Evolutionary conservation across 208 protist species (phyloP).

Genomic region (Leishmania gerbilli): DNA sequence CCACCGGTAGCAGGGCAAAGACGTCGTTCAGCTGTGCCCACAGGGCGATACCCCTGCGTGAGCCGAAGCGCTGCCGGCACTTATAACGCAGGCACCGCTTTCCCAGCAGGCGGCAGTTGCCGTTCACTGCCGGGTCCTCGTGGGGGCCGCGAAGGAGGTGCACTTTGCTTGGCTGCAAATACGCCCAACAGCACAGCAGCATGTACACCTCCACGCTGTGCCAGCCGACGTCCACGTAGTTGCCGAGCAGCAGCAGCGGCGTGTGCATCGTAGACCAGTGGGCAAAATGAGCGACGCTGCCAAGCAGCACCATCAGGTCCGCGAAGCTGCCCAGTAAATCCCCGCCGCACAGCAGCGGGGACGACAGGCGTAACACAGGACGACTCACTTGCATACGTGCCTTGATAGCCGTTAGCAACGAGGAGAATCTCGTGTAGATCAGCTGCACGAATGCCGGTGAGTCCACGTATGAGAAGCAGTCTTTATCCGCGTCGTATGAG

Average conservation of each 20-base stretch:
- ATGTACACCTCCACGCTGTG: constrained; percentile 79
- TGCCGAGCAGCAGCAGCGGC: constrained; percentile 95
- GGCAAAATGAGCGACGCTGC: constrained; percentile 39
- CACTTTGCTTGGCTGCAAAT: constrained; percentile 63
- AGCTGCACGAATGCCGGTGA: constrained; percentile 4
- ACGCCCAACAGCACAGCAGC: constrained; percentile 71
- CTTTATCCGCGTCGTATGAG: constrained; percentile 19
- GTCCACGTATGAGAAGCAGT: constrained; percentile 20
- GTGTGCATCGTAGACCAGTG: constrained; percentile 53
- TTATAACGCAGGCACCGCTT: constrained; percentile 59
- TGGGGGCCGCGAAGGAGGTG: constrained; percentile 90
- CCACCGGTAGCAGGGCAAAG: constrained; percentile 76
- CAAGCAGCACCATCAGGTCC: constrained; percentile 56
- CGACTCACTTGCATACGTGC: constrained; percentile 6
- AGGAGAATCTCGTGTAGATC: constrained; percentile 18
- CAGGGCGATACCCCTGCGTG: constrained; percentile 48
- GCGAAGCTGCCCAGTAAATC: constrained; percentile 77
- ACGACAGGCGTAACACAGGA: constrained; percentile 41
- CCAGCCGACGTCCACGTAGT: constrained; percentile 96
- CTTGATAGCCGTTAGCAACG: constrained; percentile 4
- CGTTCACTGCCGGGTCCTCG: constrained; percentile 81
- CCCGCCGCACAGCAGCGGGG: constrained; percentile 67
- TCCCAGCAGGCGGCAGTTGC: constrained; percentile 51
- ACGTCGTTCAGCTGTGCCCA: constrained; percentile 73
- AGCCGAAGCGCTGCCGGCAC: constrained; percentile 73